Conservation (phyloP, 2,329 filamentous ascomycete genomes). For the Dactylella cylindrospora region DNA sequence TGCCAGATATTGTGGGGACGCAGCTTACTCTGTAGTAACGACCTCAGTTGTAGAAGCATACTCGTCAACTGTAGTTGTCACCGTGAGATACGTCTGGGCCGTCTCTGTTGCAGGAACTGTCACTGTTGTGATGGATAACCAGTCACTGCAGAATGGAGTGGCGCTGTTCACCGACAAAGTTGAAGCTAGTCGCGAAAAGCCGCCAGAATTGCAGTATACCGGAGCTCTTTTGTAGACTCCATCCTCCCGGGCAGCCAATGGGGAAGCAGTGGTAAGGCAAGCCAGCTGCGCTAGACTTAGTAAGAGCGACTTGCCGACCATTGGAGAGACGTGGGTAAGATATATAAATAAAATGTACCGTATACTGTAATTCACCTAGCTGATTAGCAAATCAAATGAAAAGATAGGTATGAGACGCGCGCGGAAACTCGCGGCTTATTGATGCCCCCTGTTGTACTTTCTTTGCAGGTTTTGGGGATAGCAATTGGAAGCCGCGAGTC, state of each 20-base stretch:
- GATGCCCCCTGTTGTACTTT: too few relatives aligned
- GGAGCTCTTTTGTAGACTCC: constrained; percentile 10
- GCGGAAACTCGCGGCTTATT: too few relatives aligned
- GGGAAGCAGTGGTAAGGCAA: constrained; percentile 2
- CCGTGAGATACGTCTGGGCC: constrained; percentile 4
- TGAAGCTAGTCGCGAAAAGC: neutral
- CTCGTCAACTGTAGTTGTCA: constrained; percentile 4
- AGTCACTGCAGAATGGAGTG: constrained; percentile 14
- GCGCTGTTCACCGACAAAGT: neutral
- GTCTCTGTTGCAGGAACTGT: constrained; percentile 10
- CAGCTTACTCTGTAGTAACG: constrained; percentile 6
- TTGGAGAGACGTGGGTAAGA: neutral
- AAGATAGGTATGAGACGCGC: too few relatives aligned
- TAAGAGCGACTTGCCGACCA: neutral
- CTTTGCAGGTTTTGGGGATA: too few relatives aligned
- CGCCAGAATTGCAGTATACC: constrained; percentile 7
- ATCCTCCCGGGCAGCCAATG: too few relatives aligned
- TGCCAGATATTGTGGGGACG: neutral
- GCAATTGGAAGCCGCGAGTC: too few relatives aligned
- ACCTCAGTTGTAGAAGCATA: constrained; percentile 5
- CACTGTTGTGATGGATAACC: constrained; percentile 5
- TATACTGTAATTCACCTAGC: too few relatives aligned
- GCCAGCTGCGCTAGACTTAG: constrained; percentile 5
- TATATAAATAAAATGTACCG: too few relatives aligned
- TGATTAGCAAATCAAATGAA: too few relatives aligned